Evolutionary conservation across 495 filamentous ascomycete species (phyloP).

Genomic region (Penicillium roqueforti): DNA sequence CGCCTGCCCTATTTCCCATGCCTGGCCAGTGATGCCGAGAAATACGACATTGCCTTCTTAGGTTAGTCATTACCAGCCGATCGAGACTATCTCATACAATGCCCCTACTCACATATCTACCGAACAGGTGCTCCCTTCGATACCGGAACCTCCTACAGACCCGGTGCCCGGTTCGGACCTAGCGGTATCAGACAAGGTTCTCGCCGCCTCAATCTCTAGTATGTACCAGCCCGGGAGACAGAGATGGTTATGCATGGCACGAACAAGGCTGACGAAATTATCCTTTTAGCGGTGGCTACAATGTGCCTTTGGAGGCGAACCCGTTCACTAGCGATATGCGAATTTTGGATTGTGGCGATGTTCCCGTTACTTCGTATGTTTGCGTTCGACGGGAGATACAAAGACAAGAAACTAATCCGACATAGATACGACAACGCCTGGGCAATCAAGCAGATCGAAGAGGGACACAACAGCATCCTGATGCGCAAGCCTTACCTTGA

Average conservation of each 20-base stretch:
- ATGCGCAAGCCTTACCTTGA: conserved; percentile 49
- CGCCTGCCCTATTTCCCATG: conserved; percentile 75
- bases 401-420: too few relatives aligned
- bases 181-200: conserved; percentile 77
- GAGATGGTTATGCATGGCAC: not conserved
- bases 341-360: conserved; percentile 74
- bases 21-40: conserved; percentile 62
- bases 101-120: not conserved
- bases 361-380: conserved; percentile 62
- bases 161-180: conserved; percentile 80
- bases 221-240: conserved; percentile 26
- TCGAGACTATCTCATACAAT: not conserved
- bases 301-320: conserved; percentile 56
- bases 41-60: conserved; percentile 79
- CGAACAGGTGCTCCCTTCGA: conserved; percentile 57
- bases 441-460: conserved; percentile 69
- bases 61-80: conserved; percentile 35
- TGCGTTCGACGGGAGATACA: too few relatives aligned
- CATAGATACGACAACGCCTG: conserved; percentile 63
- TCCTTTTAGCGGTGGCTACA: conserved; percentile 58
- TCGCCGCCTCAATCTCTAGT: conserved; percentile 66
- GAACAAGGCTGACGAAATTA: conserved; percentile 50
- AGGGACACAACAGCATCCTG: conserved; percentile 53
- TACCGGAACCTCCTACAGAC: conserved; percentile 70
- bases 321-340: conserved; percentile 62